A percentile compares a stretch with the other conserved stretches of the same genome.
These are phyloP conservation scores for Globisporangium mamillatum DNA, from an alignment of 352 stramenopile genomes.

Conservation along the genomic window DNA sequence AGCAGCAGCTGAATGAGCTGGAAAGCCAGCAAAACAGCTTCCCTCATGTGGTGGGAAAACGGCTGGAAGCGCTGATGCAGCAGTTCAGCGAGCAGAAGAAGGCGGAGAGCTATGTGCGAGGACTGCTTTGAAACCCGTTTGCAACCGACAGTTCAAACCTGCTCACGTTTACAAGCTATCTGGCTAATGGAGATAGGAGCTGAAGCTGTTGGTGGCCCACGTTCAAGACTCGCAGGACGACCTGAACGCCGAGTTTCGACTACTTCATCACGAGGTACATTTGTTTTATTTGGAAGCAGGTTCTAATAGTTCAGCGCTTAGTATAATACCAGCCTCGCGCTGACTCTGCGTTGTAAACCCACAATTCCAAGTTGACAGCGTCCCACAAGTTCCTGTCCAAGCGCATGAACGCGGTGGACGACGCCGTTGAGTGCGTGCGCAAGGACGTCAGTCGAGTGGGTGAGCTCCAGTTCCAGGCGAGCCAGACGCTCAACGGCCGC, in stretches of 20 bases:
- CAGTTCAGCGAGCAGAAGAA: slow-evolving; percentile 29
- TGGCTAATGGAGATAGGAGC: slow-evolving; percentile 27
- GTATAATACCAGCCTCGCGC: not conserved
- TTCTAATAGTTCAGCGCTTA: not conserved
- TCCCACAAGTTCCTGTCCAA: slow-evolving; percentile 39
- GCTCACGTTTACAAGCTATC: too few relatives aligned
- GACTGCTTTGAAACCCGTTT: too few relatives aligned
- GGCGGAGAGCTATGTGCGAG: slow-evolving; percentile 39
- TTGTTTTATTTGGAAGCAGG: not conserved
- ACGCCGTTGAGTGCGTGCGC: slow-evolving; percentile 40
- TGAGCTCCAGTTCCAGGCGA: slow-evolving; percentile 31
- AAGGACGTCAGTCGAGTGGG: slow-evolving; percentile 26
- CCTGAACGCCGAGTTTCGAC: slow-evolving; percentile 35
- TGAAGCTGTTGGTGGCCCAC: slow-evolving; percentile 36
- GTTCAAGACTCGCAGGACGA: slow-evolving; percentile 47
- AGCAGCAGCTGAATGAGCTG: slow-evolving; percentile 57
- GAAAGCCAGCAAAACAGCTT: slow-evolving; percentile 32
- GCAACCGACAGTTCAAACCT: too few relatives aligned
- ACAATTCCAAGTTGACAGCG: slow-evolving; percentile 14
- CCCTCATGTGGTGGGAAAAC: slow-evolving; percentile 25
- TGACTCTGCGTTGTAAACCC: too few relatives aligned
- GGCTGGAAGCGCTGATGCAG: slow-evolving; percentile 28
- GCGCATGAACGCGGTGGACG: slow-evolving; percentile 38
- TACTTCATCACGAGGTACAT: slow-evolving; percentile 46
- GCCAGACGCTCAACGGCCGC: slow-evolving; percentile 23